Percentiles rank a stretch among this genome's conserved stretches.
phyloP scores from a whole-genome alignment of 495 filamentous ascomycete species.

The Hypoxylon rickii region DNA sequence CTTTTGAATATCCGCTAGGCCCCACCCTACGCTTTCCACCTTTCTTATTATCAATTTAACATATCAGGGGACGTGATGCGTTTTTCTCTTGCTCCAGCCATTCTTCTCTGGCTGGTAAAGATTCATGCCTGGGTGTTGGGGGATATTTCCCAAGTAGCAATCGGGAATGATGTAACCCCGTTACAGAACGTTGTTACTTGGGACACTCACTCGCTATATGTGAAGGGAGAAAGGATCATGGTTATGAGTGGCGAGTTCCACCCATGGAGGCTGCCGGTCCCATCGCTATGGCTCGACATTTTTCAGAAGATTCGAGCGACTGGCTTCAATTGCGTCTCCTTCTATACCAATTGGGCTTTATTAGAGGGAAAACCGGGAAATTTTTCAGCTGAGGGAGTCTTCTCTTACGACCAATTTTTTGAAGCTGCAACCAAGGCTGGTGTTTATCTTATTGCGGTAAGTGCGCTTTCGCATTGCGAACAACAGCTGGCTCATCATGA shows the following conservation, averaged over 20 bases:
- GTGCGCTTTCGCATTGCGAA: no score
- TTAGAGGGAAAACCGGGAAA: conserved; percentile 72
- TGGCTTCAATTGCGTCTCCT: conserved; percentile 76
- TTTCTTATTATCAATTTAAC: no score
- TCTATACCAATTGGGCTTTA: conserved; percentile 82
- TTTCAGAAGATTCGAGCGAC: conserved; percentile 80
- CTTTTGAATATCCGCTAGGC: no score
- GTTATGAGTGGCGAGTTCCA: conserved; percentile 77
- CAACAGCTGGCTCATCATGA: no score
- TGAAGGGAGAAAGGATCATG: conserved; percentile 71
- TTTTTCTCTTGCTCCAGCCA: no score
- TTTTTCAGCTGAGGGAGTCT: conserved; percentile 71
- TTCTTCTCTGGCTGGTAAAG: no score
- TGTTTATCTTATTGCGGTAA: conserved; percentile 75
- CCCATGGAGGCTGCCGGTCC: conserved; percentile 74
- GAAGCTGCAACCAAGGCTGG: conserved; percentile 69
- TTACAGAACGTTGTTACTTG: conserved; percentile 60
- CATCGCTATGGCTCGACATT: conserved; percentile 71
- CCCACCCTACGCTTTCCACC: no score
- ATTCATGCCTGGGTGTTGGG: no score
- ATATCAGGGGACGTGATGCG: no score
- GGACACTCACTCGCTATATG: conserved; percentile 74
- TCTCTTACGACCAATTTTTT: conserved; percentile 72
- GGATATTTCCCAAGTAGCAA: no score
- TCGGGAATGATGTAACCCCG: no score